Evolutionary conservation across 1,284 basidiomycete species (phyloP).

Genomic region (Earliella scabrosa): DNA sequence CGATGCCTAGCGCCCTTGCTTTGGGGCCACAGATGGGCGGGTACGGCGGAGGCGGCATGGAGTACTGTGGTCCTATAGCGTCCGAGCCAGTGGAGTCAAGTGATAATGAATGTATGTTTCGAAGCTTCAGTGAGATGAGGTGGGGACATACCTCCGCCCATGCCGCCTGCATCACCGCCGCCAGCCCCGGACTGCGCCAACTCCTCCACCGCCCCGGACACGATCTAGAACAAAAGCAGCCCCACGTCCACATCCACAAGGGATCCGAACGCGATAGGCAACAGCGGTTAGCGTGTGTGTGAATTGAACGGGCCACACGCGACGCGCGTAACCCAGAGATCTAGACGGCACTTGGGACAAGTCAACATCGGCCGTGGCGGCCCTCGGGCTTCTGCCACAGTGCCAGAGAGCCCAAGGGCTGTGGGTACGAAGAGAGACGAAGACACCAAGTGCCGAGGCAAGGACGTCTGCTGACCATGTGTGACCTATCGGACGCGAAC

Average conservation of each 20-base stretch:
- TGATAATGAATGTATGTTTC: too few relatives aligned
- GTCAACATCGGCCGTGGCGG: too few relatives aligned
- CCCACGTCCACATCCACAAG: not conserved
- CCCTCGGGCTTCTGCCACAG: too few relatives aligned
- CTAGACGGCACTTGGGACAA: too few relatives aligned
- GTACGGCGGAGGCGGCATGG: slow-evolving; percentile 55
- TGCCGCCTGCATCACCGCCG: not conserved
- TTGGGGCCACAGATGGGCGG: slow-evolving; percentile 51
- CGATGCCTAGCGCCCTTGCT: slow-evolving; percentile 45
- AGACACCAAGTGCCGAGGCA: not conserved
- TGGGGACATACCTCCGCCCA: not conserved
- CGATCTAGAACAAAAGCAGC: slow-evolving; percentile 19
- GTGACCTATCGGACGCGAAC: slow-evolving; percentile 80
- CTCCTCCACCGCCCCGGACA: not conserved
- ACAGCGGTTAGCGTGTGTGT: not conserved
- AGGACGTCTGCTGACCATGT: slow-evolving; percentile 58
- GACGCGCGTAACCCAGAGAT: too few relatives aligned
- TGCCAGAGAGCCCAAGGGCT: not conserved
- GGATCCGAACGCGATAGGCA: slow-evolving; percentile 18
- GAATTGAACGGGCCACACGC: too few relatives aligned
- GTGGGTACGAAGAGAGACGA: not conserved
- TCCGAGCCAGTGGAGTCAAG: too few relatives aligned
- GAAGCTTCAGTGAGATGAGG: too few relatives aligned
- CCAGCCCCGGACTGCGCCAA: not conserved
- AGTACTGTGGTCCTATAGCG: slow-evolving; percentile 22